Evolutionary conservation across 345 rosid genomes (phyloP).

Genomic region (Corchorus olitorius): DNA sequence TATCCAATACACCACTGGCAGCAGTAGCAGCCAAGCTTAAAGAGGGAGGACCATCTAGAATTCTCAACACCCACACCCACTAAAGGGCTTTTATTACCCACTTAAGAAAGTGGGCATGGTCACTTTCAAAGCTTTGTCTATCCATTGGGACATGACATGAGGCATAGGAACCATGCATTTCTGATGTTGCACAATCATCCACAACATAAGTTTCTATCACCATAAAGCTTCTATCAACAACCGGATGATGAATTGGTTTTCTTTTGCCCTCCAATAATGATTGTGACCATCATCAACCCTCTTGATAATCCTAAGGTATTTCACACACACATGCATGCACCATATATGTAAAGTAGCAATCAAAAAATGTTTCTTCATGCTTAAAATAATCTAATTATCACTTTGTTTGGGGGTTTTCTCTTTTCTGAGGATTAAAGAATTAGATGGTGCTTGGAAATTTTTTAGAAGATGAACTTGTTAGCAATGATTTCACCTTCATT

Average conservation of each 20-base stretch:
- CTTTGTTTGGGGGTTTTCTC: no score
- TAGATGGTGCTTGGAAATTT: no score
- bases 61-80: no score
- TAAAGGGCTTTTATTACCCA: not conserved
- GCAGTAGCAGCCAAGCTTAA: not conserved
- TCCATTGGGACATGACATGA: not conserved
- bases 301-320: not conserved
- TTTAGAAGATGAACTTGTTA: no score
- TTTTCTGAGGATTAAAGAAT: no score
- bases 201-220: not conserved
- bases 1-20: not conserved
- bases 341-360: not conserved
- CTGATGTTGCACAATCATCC: not conserved
- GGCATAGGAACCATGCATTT: constrained; percentile 5
- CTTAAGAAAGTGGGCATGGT: constrained; percentile 1
- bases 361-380: not conserved
- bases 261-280: constrained; percentile 1
- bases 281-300: not conserved
- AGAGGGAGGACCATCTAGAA: not conserved
- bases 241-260: no score
- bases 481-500: no score
- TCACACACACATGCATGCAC: not conserved
- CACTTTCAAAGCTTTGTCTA: not conserved
- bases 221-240: not conserved
- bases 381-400: not conserved